Evolutionary conservation across 306 rosid species (phyloP), one percentile per base, ranked within the genome.

Genomic region (Quercus parvula): DNA sequence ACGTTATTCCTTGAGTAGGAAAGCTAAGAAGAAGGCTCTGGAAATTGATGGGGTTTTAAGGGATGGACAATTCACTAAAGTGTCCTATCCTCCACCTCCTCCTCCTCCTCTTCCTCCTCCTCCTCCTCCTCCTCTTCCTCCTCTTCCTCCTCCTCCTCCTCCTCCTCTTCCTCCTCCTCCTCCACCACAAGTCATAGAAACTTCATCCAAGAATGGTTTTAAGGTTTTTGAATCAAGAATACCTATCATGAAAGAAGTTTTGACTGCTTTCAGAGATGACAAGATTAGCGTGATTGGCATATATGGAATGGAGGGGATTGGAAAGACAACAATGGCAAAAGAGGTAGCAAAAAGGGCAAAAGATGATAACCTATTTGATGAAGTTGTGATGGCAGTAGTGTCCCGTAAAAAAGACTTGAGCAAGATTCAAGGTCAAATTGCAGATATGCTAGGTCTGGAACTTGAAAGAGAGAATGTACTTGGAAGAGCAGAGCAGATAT

Each of bases 241-340:
- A 46, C 15, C 15, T 9, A 46, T 9, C 13, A 12, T 59, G 5
- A 75, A 38, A 59, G 57, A 46, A 46, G 1, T 22, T 25, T 33
- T 67, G 35, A 6, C 31, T 30, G 69, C 31, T 44, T 2, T 78
- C n/a, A 78, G 74, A 20, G 73, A 75, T 58, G 86, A 78, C 2
- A n/a, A 74, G 10, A n/a, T 78, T 20, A 59, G 20, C 14, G 78
- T 62, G 70, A 3, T 78, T 3, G 22, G 73, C 20, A 31, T 82
- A 13, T 82, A 82, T 25, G 82, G 82, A 27, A 82, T 82, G 86
- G 82, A 72, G 4, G 86, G 86, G 6, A 82, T 82, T 49, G 86
- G 86, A 4, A 82, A 82, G 22, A 82, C 86, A 49, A 73, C 79
- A 2, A 13, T 82, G 2, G 86, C 74, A 67, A 82, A 72, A 68